These are phyloP conservation scores for Camelina laxa DNA, from an alignment of 345 rosid species.

Conservation along the genomic window DNA sequence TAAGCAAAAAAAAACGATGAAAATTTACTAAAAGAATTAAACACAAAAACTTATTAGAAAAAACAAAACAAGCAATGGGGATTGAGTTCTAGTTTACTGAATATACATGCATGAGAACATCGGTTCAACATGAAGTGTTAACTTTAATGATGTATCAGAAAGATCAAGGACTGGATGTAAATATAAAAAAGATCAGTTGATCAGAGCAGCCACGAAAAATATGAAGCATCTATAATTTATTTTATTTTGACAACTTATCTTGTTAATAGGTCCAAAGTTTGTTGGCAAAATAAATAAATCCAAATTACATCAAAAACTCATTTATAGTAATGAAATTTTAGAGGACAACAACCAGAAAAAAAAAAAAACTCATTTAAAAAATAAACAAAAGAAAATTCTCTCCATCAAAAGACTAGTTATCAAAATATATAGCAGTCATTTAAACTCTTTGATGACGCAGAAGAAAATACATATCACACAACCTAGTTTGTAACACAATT, in stretches of 20 bases:
- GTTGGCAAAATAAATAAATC: slow-evolving; percentile 1
- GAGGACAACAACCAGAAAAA: slow-evolving; percentile 10
- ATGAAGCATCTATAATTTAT: neutral
- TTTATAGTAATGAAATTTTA: neutral
- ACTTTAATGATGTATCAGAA: too few species aligned
- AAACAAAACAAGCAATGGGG: too few species aligned
- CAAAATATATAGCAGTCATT: neutral
- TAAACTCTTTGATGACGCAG: neutral
- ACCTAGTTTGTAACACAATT: neutral
- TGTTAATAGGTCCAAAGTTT: neutral
- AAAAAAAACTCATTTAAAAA: too few species aligned
- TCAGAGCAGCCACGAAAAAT: neutral
- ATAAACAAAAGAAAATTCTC: neutral
- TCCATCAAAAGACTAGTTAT: neutral
- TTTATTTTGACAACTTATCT: neutral
- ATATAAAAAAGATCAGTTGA: neutral
- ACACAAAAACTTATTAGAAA: too few species aligned
- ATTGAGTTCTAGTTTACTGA: too few species aligned
- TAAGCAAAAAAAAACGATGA: too few species aligned
- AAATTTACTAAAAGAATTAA: too few species aligned
- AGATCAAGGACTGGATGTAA: too few species aligned
- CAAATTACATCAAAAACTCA: neutral
- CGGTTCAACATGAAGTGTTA: too few species aligned
- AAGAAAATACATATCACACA: neutral
- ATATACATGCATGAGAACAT: too few species aligned